These are phyloP conservation scores for Bacterosira constricta DNA, from an alignment of 108 stramenopile species.

Conservation along the genomic window DNA sequence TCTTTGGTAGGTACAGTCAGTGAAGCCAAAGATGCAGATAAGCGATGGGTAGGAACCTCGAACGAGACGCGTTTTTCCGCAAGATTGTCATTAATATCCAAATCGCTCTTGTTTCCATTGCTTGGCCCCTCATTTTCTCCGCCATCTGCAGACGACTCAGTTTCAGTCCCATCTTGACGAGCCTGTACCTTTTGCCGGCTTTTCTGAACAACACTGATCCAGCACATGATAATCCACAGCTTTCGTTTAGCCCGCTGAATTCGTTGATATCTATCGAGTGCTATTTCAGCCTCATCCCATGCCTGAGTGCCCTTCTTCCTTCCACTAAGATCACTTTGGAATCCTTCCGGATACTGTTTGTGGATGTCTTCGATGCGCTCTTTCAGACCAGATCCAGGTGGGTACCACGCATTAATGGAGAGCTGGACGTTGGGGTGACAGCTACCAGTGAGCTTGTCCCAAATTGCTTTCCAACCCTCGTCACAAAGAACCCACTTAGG, in stretches of 20 bases:
- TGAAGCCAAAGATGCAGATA: neutral
- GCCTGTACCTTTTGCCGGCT: conserved; percentile 27
- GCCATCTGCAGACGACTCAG: neutral
- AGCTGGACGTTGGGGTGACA: conserved; percentile 42
- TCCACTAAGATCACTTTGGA: conserved; percentile 1
- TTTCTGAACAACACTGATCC: conserved; percentile 32
- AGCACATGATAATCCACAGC: conserved; percentile 22
- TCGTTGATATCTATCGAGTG: conserved; percentile 40
- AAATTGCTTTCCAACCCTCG: conserved; percentile 42
- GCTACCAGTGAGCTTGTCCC: conserved; percentile 43
- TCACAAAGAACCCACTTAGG: conserved; percentile 60
- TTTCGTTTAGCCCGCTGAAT: conserved; percentile 51
- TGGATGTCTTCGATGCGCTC: conserved; percentile 43
- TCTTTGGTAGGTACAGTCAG: neutral
- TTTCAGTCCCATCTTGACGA: neutral
- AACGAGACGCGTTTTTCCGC: neutral
- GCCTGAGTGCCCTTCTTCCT: conserved; percentile 30
- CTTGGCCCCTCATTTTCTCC: neutral
- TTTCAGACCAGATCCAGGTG: conserved; percentile 42
- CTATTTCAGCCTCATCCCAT: conserved; percentile 43
- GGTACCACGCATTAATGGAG: conserved; percentile 51
- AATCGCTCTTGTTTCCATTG: neutral
- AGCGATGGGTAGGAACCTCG: neutral
- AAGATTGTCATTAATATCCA: neutral
- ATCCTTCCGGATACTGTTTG: conserved; percentile 43